Conservation (phyloP, 257 asterid species). For the Penstemon barbatus region DNA sequence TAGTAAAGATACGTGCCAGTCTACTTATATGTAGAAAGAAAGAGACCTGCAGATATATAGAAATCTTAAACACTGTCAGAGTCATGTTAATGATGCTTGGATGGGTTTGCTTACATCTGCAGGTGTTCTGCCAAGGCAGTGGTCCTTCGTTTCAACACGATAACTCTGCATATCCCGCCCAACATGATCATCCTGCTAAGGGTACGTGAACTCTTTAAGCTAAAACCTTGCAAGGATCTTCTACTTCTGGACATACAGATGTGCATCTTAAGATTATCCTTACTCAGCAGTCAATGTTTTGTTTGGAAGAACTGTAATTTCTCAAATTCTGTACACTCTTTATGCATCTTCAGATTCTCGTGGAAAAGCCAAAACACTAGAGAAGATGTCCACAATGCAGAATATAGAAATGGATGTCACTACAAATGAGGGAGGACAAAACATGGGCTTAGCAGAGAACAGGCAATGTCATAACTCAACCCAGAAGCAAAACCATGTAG, state of each 20-base stretch:
- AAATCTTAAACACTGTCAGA: too few relatives aligned
- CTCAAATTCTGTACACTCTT: conserved; percentile 8
- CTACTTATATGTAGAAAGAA: too few relatives aligned
- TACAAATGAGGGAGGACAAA: conserved; percentile 29
- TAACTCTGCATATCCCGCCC: conserved; percentile 36
- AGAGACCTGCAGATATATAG: too few relatives aligned
- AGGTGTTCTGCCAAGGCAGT: conserved; percentile 66
- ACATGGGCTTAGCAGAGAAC: conserved; percentile 30
- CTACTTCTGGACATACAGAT: background rate
- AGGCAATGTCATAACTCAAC: conserved; percentile 25
- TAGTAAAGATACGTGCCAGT: too few relatives aligned
- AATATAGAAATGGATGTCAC: conserved; percentile 29
- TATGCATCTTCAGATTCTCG: conserved; percentile 32
- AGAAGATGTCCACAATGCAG: conserved; percentile 29
- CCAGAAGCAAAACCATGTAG: conserved; percentile 35
- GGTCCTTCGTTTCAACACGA: conserved; percentile 32
- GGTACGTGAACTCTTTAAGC: conserved; percentile 34
- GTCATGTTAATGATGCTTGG: conserved; percentile 12
- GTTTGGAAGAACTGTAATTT: background rate
- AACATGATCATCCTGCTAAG: conserved; percentile 45
- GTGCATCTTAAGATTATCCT: background rate
- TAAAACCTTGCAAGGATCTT: background rate
- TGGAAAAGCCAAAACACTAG: conserved; percentile 34
- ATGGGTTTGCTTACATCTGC: conserved; percentile 23
- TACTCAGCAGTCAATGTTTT: background rate